These are phyloP conservation scores for Globisporangium emineosum DNA, from an alignment of 352 stramenopile species.

Conservation along the genomic window DNA sequence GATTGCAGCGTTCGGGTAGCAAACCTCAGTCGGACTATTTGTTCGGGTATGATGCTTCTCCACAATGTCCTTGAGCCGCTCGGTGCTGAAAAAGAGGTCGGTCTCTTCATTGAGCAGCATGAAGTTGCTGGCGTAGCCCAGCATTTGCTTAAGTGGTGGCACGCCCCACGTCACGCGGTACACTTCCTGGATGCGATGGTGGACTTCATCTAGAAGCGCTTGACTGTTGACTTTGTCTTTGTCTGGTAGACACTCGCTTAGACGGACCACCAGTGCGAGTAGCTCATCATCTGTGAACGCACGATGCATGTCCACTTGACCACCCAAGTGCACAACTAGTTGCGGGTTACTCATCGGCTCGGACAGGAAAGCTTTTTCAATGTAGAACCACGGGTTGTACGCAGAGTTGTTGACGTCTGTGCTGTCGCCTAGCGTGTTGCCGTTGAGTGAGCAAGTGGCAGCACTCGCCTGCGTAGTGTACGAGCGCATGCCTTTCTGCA, in stretches of 20 bases:
- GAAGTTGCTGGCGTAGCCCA: constrained; percentile 52
- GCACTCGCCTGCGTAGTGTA: constrained; percentile 37
- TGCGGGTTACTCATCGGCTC: constrained; percentile 49
- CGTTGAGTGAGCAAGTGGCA: constrained; percentile 27
- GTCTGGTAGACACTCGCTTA: neutral
- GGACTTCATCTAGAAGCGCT: constrained; percentile 22
- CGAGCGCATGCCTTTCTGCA: constrained; percentile 28
- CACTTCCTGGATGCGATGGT: constrained; percentile 62
- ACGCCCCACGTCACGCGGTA: constrained; percentile 62
- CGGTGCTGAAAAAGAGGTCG: constrained; percentile 59
- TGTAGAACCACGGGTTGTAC: constrained; percentile 69
- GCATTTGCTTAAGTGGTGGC: constrained; percentile 40
- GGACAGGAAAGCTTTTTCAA: constrained; percentile 47
- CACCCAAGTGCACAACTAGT: constrained; percentile 54
- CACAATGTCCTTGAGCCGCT: constrained; percentile 15
- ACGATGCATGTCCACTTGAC: constrained; percentile 51
- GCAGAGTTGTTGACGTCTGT: constrained; percentile 24
- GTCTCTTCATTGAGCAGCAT: constrained; percentile 63
- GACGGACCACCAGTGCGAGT: constrained; percentile 12
- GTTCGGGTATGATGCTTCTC: neutral
- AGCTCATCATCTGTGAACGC: constrained; percentile 47
- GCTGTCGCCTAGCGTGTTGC: constrained; percentile 39
- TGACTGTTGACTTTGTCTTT: neutral
- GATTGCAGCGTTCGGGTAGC: constrained; percentile 23
- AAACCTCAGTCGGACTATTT: neutral